A percentile compares a stretch with the other conserved stretches of the same genome.
phyloP scores from a whole-genome alignment of 805 yeast genomes.

The Metschnikowia colocasiae region DNA sequence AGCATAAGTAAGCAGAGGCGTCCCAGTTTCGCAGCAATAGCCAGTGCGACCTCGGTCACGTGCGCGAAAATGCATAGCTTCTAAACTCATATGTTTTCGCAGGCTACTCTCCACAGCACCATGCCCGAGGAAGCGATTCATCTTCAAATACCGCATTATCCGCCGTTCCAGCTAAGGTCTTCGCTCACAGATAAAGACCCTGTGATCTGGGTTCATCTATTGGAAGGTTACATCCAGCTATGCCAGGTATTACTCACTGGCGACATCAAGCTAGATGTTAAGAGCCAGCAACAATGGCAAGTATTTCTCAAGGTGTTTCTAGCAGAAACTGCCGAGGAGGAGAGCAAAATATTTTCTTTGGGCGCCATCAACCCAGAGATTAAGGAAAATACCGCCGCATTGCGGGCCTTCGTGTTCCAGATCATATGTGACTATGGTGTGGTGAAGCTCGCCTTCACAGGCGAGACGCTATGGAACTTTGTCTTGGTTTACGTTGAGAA shows the following conservation, averaged over 20 bases:
- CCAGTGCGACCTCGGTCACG: conserved; percentile 1
- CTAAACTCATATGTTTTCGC: background rate
- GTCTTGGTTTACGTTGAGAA: conserved; percentile 48
- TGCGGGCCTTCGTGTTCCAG: conserved; percentile 50
- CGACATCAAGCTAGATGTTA: conserved; percentile 41
- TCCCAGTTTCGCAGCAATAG: conserved; percentile 3
- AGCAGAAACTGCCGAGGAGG: conserved; percentile 58
- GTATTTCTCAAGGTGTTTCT: conserved; percentile 55
- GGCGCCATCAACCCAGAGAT: conserved; percentile 75
- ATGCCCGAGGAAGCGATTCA: conserved; percentile 17
- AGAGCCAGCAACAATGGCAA: conserved; percentile 57
- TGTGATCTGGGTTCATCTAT: conserved; percentile 72
- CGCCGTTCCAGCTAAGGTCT: conserved; percentile 71
- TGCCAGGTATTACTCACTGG: conserved; percentile 46
- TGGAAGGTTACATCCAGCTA: conserved; percentile 58
- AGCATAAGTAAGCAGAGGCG: background rate
- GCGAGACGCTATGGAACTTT: conserved; percentile 64
- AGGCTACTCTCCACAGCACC: background rate
- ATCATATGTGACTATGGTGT: conserved; percentile 51
- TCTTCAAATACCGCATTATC: conserved; percentile 64
- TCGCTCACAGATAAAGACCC: conserved; percentile 81
- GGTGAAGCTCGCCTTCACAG: conserved; percentile 52
- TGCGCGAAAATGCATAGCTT: conserved; percentile 5
- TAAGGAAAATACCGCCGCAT: conserved; percentile 43
- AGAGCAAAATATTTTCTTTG: conserved; percentile 57